Evolutionary conservation across 306 rosid species (phyloP), one percentile per base, ranked within the genome.

Genomic region (Senna siamea): DNA sequence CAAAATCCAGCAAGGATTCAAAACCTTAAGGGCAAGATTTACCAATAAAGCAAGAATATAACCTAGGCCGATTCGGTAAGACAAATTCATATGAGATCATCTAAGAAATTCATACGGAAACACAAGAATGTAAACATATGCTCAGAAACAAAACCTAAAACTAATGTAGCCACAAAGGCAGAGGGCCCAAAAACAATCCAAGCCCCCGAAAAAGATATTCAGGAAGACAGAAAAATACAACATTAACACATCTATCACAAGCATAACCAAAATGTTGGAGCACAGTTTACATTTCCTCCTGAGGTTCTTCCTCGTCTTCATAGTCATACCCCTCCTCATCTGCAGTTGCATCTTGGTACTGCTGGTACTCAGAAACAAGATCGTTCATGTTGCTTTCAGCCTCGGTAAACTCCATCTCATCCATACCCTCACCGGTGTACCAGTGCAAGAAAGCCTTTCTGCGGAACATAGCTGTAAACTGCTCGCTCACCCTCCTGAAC

Each of bases 401-500:
- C 51, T 63, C 69, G 10, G 69, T 63, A 63, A 63, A 63, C 34
- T 63, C 69, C 69, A 63, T 63, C 69, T 63, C 69, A 63, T 63
- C 69, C 69, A 63, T 63, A 20, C 69, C 69, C 51, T 63, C 69
- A 14, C 69, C 69, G 2, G 69, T 63, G 69, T 63, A 63, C 69
- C 69, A 63, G 2, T 63, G 69, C 69, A 63, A 63, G 69, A 87
- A 88, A 81, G 92, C 92, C 87, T 88, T 88, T 48, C 92, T 85
- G 41, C 92, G 92, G 85, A 88, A 88, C 92, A 88, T 88, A 5
- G 92, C 92, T 0, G 92, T 88, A 81, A 88, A 88, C 72, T 88
- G 92, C 83, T 88, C 92, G 9, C 92, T 88, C 70, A 88, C 92
- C 78, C 92, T 85, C 74, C 92, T 50, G 77, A 88, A 88, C 92